Conservation (phyloP, 148 eudicot genomes). For the Hydrangea macrophylla region DNA sequence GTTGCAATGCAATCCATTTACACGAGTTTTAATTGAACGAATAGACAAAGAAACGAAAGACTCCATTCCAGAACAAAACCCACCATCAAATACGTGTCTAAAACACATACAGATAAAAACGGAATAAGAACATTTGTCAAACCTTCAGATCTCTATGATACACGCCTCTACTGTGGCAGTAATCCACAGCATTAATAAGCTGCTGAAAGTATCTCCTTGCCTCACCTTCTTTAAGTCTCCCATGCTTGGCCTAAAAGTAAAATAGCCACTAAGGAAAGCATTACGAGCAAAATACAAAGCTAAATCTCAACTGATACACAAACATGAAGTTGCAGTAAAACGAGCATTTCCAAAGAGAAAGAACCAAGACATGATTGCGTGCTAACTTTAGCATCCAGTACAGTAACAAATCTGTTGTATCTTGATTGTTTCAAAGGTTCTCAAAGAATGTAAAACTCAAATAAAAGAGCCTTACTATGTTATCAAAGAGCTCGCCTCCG, state of each 20-base stretch:
- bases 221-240: constrained; percentile 73
- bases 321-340: neutral
- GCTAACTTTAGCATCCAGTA: neutral
- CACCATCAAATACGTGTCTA: neutral
- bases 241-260: constrained; percentile 51
- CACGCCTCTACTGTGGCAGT: constrained; percentile 96
- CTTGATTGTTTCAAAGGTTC: neutral
- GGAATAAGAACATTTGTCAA: neutral
- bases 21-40: constrained; percentile 6
- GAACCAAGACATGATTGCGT: neutral
- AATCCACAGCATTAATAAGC: constrained; percentile 87
- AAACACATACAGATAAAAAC: too few relatives aligned
- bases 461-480: constrained; percentile 56
- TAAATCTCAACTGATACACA: neutral
- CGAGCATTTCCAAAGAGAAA: neutral
- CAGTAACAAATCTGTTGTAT: neutral
- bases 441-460: neutral
- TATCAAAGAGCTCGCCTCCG: constrained; percentile 92
- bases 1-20: neutral
- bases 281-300: neutral
- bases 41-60: constrained; percentile 7
- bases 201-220: constrained; percentile 90
- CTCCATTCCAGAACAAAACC: neutral
- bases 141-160: constrained; percentile 95
- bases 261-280: constrained; percentile 1